Base-by-base conservation (phyloP, 2,329 filamentous ascomycete species). In the Colletotrichum cordylinicola region DNA sequence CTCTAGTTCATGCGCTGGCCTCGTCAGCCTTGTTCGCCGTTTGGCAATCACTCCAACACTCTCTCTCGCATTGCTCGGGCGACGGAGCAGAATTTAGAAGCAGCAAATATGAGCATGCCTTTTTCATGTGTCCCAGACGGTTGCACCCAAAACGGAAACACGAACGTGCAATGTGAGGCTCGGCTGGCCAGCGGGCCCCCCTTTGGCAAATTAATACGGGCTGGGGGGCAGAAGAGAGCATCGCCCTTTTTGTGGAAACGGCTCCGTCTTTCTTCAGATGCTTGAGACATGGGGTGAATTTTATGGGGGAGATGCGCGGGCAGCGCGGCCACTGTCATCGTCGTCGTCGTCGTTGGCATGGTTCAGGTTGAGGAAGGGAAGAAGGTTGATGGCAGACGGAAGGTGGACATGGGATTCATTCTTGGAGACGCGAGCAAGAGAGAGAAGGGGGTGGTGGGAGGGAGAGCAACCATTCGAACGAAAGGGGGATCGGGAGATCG, bases 151-250 rank as follows among this genome's bases (percentile, higher is more conserved):
- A 75, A 62, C 55, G 68, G 72, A 64, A 75, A 55, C 27, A 39
- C 66, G 21, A 60, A 37, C n/a, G 66, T 60, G 66, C 33, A 58
- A 72, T 67, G 43, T 62, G 72, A 75, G 72, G 72, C 72, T 75
- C 72, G 72, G 72, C 69, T 67, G 68, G 56, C 68, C 35, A 56
- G 61, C 60, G 52, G 33, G 60, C 16, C 60, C 68, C 72, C 72
- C 62, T 75, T 75, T 16, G 27, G 66, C 52, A 75, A 75, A 75
- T 75, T 66, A 67, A 29, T 39, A 75, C 60, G 37, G 68, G 55
- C 72, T 62, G 72, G 67, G 72, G 67, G 71, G 43, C 9, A 12
- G 43, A 21, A 4, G 43, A 52, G 62, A 48, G 37, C 21, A 43
- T 35, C 62, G 66, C 52, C 66, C 35, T 43, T 29, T 48, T 37